Evolutionary conservation across 495 filamentous ascomycete species (phyloP).

Genomic region (Penicillium coffeae): DNA sequence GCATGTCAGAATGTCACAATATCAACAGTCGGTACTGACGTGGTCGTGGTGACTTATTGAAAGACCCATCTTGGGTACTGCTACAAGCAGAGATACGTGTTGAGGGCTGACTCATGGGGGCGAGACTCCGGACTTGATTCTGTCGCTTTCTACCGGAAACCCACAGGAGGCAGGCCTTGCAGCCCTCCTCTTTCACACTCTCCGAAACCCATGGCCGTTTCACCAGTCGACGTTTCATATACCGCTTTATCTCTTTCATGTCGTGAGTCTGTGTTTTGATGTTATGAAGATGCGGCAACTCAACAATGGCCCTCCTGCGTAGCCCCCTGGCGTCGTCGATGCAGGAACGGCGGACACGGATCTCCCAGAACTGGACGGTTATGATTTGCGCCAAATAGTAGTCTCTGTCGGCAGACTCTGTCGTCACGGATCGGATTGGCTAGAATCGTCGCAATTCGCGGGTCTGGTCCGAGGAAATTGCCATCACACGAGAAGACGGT

Average conservation of each 20-base stretch:
- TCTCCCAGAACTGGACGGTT: constrained; percentile 6
- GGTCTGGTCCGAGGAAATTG: background rate
- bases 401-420: too few relatives aligned
- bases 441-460: background rate
- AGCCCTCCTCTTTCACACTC: too few relatives aligned
- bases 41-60: background rate
- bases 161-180: too few relatives aligned
- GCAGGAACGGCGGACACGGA: constrained; percentile 20
- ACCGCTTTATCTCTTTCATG: too few relatives aligned
- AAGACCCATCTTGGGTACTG: constrained; percentile 3
- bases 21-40: background rate
- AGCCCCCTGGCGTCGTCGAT: constrained; percentile 20
- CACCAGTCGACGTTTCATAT: too few relatives aligned
- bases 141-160: too few relatives aligned
- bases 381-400: constrained; percentile 16
- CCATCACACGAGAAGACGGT: background rate
- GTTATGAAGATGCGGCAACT: background rate
- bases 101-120: too few relatives aligned
- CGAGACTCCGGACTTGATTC: too few relatives aligned
- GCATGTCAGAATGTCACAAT: background rate
- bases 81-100: too few relatives aligned
- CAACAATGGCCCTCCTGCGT: background rate
- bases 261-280: background rate
- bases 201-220: too few relatives aligned
- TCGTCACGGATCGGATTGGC: constrained; percentile 12